A percentile compares a stretch with the other conserved stretches of the same genome.
phyloP scores from a whole-genome alignment of 371 early-diverging fungal species.

The Fennellomyces sp. region DNA sequence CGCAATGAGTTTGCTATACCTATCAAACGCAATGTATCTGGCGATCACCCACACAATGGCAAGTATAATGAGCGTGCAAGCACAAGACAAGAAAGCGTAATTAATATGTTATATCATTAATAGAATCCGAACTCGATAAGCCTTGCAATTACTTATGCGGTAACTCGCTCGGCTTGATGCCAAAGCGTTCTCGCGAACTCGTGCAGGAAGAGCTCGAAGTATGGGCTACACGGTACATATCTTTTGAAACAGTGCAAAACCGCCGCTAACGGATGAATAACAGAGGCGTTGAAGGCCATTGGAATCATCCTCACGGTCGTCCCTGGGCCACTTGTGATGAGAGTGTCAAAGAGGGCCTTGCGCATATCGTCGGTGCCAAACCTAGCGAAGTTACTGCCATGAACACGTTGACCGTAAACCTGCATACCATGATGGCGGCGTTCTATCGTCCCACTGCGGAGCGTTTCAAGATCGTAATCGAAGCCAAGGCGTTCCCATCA shows the following conservation, averaged over 20 bases:
- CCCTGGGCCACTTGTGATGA: slow-evolving; percentile 92
- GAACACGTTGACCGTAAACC: slow-evolving; percentile 90
- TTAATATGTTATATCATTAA: slow-evolving; percentile 8
- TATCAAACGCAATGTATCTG: slow-evolving; percentile 41
- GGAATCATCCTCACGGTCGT: slow-evolving; percentile 78
- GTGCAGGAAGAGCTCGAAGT: slow-evolving; percentile 89
- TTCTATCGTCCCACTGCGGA: slow-evolving; percentile 86
- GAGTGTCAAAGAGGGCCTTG: slow-evolving; percentile 68
- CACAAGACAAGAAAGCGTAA: background rate
- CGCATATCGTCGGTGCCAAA: slow-evolving; percentile 83
- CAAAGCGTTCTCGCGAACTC: slow-evolving; percentile 65
- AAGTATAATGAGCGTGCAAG: slow-evolving; percentile 1
- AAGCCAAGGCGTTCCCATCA: slow-evolving; percentile 93
- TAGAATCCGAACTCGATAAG: slow-evolving; percentile 34
- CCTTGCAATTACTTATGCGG: slow-evolving; percentile 86
- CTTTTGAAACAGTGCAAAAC: no score
- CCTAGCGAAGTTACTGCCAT: slow-evolving; percentile 87
- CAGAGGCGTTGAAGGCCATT: slow-evolving; percentile 89
- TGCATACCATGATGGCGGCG: slow-evolving; percentile 88
- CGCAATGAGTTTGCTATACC: slow-evolving; percentile 77
- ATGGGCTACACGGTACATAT: slow-evolving; percentile 83
- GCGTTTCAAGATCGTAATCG: slow-evolving; percentile 89
- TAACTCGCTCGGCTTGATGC: slow-evolving; percentile 92
- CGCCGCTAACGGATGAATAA: no score
- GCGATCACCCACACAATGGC: slow-evolving; percentile 15